Percentiles rank a stretch among this genome's conserved stretches.
Evolutionary conservation across 1,139 yeast genomes (phyloP).

Genomic region (Meyerozyma elateridarum): DNA sequence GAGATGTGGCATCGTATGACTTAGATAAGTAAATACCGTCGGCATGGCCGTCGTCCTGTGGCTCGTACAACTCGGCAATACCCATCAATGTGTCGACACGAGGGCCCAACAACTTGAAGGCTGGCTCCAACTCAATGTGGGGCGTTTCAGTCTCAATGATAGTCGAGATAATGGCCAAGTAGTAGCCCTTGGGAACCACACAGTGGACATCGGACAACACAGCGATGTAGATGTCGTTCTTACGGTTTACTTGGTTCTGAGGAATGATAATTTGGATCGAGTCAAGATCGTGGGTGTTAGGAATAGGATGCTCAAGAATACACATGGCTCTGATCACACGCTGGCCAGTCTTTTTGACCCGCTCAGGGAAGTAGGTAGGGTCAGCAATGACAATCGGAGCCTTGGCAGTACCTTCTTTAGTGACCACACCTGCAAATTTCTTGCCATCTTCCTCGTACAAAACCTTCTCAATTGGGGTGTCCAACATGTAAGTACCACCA

Average conservation of each 20-base stretch:
- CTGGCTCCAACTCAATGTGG: conserved; percentile 89
- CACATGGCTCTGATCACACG: conserved; percentile 94
- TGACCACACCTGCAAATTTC: conserved; percentile 78
- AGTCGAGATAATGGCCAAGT: conserved; percentile 90
- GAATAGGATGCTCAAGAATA: conserved; percentile 83
- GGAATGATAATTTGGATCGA: conserved; percentile 94
- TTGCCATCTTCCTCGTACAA: conserved; percentile 62
- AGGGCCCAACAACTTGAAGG: conserved; percentile 83
- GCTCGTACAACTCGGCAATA: conserved; percentile 87
- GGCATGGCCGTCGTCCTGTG: conserved; percentile 72
- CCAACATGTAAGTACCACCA: conserved; percentile 98
- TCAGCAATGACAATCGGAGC: conserved; percentile 96
- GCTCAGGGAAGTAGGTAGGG: conserved; percentile 95
- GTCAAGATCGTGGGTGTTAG: conserved; percentile 77
- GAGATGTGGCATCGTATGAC: conserved; percentile 92
- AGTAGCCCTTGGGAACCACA: conserved; percentile 87
- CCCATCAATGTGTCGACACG: conserved; percentile 90
- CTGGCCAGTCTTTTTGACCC: conserved; percentile 79
- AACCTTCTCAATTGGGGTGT: conserved; percentile 90
- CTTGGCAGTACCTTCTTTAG: conserved; percentile 87
- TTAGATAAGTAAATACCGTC: conserved; percentile 79
- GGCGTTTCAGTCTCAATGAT: conserved; percentile 92
- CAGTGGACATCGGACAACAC: conserved; percentile 86
- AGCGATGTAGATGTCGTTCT: conserved; percentile 92
- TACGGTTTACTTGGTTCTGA: conserved; percentile 90